These are phyloP conservation scores for Miscanthus lutarioriparius DNA, from an alignment of 176 grass and related monocot genomes.

Conservation along the genomic window DNA sequence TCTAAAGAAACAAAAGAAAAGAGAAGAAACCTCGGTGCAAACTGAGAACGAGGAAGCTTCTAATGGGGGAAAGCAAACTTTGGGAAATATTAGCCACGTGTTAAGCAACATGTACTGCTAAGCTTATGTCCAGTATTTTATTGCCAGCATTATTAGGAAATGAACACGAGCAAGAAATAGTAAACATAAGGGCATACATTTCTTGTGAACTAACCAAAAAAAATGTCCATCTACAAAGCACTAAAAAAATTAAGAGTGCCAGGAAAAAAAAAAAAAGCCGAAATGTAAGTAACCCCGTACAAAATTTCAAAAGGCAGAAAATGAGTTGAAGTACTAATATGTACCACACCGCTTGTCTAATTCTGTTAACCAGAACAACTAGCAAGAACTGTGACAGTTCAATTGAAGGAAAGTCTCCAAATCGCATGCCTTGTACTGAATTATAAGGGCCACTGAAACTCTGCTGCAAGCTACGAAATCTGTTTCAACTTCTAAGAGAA, in stretches of 20 bases:
- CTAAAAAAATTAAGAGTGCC: neutral
- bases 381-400: neutral
- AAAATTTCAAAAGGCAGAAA: neutral
- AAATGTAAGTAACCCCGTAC: neutral
- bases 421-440: neutral
- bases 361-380: neutral
- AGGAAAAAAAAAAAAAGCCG: neutral
- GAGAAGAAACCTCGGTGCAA: neutral
- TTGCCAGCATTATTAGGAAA: slow-evolving; percentile 4
- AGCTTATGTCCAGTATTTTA: neutral
- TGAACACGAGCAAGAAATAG: neutral
- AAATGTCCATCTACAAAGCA: neutral
- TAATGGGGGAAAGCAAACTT: neutral
- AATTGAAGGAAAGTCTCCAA: neutral
- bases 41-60: neutral
- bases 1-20: neutral
- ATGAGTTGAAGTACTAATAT: neutral
- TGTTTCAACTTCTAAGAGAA: neutral
- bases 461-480: neutral
- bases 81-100: neutral
- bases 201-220: neutral
- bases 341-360: neutral
- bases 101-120: slow-evolving; percentile 8
- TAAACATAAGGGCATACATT: neutral
- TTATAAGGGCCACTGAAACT: neutral